Base-by-base conservation (phyloP, 805 yeast species). In the Saccharomycopsis oosterbeekiorum region DNA sequence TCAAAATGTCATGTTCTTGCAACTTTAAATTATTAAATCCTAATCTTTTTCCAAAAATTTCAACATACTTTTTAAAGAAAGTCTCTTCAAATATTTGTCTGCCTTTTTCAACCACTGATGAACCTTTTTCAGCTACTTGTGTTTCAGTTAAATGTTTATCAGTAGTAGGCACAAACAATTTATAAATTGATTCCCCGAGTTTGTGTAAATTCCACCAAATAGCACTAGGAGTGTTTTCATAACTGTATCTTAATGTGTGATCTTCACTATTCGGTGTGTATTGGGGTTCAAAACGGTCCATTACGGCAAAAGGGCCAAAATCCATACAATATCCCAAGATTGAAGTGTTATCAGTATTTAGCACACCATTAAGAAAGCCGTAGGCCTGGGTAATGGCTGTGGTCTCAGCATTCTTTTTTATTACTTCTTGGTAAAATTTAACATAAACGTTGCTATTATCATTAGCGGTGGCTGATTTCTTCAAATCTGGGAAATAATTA, bases 211-310 rank as follows among this genome's bases (percentile, higher is more conserved):
- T 94, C 96, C 97, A 93, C 96, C 96, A 90, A 55, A 93, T 84
- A 0, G 92, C 82, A 29, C 85, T 80, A 0, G 98, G 97, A 11
- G 89, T 86, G 68, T 88, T 90, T n/a, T 80, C 79, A 73, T 86
- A 92, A 8, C 90, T 82, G 70, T 94, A 93, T 55, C 97, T 77
- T 17, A 76, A 70, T 57, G 76, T 74, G 53, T 78, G 80, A 71
- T 94, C 99, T 69, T 91, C 97, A 60, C 89, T 90, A 70, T 94
- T 93, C 1, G 98, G 93, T 0, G 97, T 88, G 69, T 80, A 93
- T 57, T 79, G 72, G 15, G 96, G 92, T 68, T 89, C 85, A 70
- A 86, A 93, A 55, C 80, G 82, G 69, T 92, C 97, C 86, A 92
- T 80, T 63, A 91, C 87, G 19, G 96, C 88, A 74, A 89, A 94